phyloP scores from a whole-genome alignment of 257 asterid species.

The Echium plantagineum region DNA sequence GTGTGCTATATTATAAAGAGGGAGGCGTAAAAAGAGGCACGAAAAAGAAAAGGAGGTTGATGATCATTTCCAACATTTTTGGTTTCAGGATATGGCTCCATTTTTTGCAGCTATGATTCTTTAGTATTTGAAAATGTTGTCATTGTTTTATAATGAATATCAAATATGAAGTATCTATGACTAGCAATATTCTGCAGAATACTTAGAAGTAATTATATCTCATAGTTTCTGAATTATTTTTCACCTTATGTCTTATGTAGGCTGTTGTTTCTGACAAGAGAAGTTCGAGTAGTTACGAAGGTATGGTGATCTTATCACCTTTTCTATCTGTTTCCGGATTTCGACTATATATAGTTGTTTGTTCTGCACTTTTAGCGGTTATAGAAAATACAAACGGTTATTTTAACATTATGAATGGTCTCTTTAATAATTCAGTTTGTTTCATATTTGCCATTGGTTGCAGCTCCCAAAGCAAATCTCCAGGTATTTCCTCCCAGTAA shows the following conservation, averaged over 20 bases:
- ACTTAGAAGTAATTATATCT: no score
- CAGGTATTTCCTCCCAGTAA: conserved; percentile 72
- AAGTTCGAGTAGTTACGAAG: conserved; percentile 34
- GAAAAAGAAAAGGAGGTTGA: no score
- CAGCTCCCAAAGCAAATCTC: conserved; percentile 72
- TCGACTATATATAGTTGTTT: neutral
- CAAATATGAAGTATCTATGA: no score
- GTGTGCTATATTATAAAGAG: no score
- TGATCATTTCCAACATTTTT: no score
- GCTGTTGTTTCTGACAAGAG: conserved; percentile 71
- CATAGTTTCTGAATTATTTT: neutral
- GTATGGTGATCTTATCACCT: conserved; percentile 20
- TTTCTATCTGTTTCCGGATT: conserved; percentile 1
- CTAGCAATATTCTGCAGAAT: no score
- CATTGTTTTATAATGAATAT: no score
- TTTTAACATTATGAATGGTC: neutral
- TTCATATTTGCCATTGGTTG: conserved; percentile 7
- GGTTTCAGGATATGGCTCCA: neutral
- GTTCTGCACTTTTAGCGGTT: neutral
- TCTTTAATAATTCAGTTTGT: neutral
- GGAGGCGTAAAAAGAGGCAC: no score
- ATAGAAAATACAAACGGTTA: no score
- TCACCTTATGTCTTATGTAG: conserved; percentile 14
- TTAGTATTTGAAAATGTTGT: neutral
- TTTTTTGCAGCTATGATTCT: conserved; percentile 2